Base-by-base conservation (phyloP, 305 asterid genomes). In the Fraxinus velutina region DNA sequence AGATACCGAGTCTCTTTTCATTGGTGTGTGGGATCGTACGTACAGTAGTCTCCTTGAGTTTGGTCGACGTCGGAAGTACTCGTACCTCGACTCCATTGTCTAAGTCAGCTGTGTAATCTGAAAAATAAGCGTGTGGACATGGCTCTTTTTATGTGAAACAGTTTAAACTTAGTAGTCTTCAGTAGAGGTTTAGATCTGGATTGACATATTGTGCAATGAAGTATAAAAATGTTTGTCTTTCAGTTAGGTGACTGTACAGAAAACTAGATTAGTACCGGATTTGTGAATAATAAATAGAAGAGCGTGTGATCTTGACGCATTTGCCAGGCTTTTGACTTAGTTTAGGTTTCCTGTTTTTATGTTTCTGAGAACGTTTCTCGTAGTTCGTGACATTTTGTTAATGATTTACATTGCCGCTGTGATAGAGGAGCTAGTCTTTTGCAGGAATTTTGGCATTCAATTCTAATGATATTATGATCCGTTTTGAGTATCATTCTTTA, bases 1-100 rank as follows among this genome's bases (percentile, higher is more conserved):
- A 0, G 95, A 92, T 73, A 84, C 95, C 0, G 92, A 94, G 76
- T 85, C 97, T 42, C 95, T 94, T 66, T 94, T 89, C 70, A 73
- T 92, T 13, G 97, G 98, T 37, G 91, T 92, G 66, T 90, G 92
- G 94, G 95, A 92, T 80, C 92, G 92, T 10, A 91, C 93, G 0
- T 92, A 85, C 9, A 92, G 92, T 34, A 92, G 97, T 87, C 92
- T 94, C 34, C 90, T 92, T 0, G 94, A 94, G 90, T 90, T 82
- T 76, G 88, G 91, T 17, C 85, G 97, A 57, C 81, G 86, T 27
- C 87, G 87, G 85, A 85, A 92, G 44, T 89, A 91, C 84, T 88
- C 94, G 0, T 90, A 92, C 84, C 90, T 92, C 13, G 97, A 94
- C 74, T 52, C 85, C 50, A 44, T 90, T 27, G 7, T 88, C 80